Evolutionary conservation across 306 rosid species (phyloP).

Genomic region (Gastrolobium villosum): DNA sequence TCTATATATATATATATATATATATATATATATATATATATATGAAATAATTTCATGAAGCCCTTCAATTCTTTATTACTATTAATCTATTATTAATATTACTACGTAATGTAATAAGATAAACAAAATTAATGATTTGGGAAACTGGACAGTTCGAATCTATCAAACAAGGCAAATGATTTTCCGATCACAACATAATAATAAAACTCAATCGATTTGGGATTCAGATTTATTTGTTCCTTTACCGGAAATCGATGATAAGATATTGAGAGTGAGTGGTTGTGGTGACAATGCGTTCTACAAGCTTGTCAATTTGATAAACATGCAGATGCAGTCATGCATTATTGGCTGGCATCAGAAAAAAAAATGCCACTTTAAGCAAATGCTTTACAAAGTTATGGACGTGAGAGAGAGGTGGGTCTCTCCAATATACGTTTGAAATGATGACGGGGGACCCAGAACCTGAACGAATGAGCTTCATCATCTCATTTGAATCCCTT

Average conservation of each 20-base stretch:
- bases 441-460: conserved; percentile 79
- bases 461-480: conserved; percentile 42
- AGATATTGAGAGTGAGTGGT: conserved; percentile 17
- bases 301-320: conserved; percentile 30
- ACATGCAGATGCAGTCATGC: conserved; percentile 56
- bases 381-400: conserved; percentile 60
- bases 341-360: conserved; percentile 66
- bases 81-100: too few species aligned
- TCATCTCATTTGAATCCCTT: conserved; percentile 69
- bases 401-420: conserved; percentile 66
- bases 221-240: conserved; percentile 8
- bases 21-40: too few species aligned
- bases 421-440: conserved; percentile 62
- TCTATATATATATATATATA: too few species aligned
- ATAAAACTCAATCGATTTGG: conserved; percentile 41
- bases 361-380: conserved; percentile 64
- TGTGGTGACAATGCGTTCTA: conserved; percentile 1
- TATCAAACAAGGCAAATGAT: conserved; percentile 56
- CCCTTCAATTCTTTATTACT: too few species aligned
- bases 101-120: background rate
- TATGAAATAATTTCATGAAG: too few species aligned
- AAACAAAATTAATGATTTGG: background rate
- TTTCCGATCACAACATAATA: conserved; percentile 50
- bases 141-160: conserved; percentile 52
- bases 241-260: conserved; percentile 35